Evolutionary conservation across 2,329 filamentous ascomycete species (phyloP).

Genomic region (Remersonia thermophila): DNA sequence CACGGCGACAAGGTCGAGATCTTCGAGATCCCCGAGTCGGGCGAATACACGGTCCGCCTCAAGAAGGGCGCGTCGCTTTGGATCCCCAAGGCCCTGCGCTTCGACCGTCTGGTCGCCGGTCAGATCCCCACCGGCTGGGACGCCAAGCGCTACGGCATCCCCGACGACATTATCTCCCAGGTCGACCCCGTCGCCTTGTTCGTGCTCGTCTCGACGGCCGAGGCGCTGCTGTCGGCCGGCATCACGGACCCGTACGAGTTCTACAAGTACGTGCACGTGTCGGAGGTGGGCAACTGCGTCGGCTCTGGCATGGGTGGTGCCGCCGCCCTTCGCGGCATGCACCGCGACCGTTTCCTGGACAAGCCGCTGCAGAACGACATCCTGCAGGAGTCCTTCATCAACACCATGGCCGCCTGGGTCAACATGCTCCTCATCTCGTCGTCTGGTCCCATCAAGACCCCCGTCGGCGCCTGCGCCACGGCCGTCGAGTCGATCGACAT

Average conservation of each 20-base stretch:
- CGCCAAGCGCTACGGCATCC: constrained; percentile 88
- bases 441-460: constrained; percentile 96
- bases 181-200: constrained; percentile 95
- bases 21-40: constrained; percentile 86
- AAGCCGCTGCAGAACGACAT: constrained; percentile 98
- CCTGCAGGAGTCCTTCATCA: constrained; percentile 98
- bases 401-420: constrained; percentile 99
- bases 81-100: constrained; percentile 93
- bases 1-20: constrained; percentile 97
- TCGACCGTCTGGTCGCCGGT: constrained; percentile 92
- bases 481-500: constrained; percentile 96
- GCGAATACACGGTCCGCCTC: constrained; percentile 86
- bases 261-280: constrained; percentile 98
- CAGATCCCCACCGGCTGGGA: constrained; percentile 97
- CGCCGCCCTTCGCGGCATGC: constrained; percentile 87
- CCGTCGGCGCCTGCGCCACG: constrained; percentile 93
- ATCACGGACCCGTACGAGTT: constrained; percentile 99
- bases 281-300: constrained; percentile 94
- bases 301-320: constrained; percentile 97
- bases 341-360: constrained; percentile 93
- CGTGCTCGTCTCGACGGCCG: constrained; percentile 85
- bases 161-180: constrained; percentile 94
- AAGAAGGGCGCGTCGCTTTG: constrained; percentile 91
- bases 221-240: constrained; percentile 81
- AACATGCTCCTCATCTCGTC: constrained; percentile 98